phyloP scores from a whole-genome alignment of 192 early-diverging fungal species.

The Kickxella alabastrina region DNA sequence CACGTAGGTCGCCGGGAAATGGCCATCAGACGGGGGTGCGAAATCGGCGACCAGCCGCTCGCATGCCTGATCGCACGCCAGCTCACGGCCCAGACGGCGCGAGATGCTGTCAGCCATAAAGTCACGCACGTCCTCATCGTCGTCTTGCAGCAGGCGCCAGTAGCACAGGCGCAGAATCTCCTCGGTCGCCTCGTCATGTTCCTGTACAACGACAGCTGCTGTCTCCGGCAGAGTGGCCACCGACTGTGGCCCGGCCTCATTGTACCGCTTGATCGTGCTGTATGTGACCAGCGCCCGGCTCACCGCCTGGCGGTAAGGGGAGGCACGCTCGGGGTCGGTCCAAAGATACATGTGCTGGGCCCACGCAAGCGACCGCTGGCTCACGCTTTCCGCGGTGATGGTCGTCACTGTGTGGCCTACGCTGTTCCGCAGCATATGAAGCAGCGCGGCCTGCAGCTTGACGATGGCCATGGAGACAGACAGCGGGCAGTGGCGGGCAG shows the following conservation, averaged over 20 bases:
- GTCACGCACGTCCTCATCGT: constrained; percentile 73
- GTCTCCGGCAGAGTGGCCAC: not conserved
- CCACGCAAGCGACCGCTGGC: constrained; percentile 28
- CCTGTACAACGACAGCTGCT: not conserved
- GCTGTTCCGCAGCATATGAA: constrained; percentile 25
- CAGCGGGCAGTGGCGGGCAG: constrained; percentile 17
- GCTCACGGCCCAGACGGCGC: constrained; percentile 27
- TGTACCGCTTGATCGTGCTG: constrained; percentile 34
- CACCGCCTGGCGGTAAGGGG: constrained; percentile 38
- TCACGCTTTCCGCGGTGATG: constrained; percentile 1
- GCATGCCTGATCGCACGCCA: constrained; percentile 50
- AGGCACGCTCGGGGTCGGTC: constrained; percentile 41
- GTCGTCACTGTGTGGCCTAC: not conserved
- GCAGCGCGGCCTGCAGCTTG: constrained; percentile 32
- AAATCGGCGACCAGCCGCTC: constrained; percentile 57
- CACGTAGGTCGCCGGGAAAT: constrained; percentile 35
- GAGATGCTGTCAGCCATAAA: constrained; percentile 60
- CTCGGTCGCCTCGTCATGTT: constrained; percentile 34
- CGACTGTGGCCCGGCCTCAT: constrained; percentile 6
- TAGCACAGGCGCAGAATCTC: constrained; percentile 54
- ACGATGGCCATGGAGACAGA: constrained; percentile 37
- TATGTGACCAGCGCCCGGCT: constrained; percentile 40
- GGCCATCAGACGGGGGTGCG: constrained; percentile 41
- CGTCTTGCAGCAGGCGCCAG: constrained; percentile 63
- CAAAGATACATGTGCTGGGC: constrained; percentile 44